phyloP scores from a whole-genome alignment of 1,284 basidiomycete genomes.

The Pseudozyma hubeiensis region DNA sequence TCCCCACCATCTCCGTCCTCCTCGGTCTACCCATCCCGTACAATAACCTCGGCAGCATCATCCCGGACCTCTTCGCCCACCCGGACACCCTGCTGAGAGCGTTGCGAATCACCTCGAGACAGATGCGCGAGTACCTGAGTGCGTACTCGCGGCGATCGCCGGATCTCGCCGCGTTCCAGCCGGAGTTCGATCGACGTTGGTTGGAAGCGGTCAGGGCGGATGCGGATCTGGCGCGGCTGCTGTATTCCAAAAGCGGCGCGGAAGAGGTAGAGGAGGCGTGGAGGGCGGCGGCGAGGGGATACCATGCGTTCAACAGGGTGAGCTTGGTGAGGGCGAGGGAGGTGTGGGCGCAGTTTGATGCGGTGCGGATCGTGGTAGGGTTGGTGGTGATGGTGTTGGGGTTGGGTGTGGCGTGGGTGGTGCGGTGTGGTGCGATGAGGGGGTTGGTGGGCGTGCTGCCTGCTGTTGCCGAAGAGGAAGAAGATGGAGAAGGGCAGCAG shows the following conservation, averaged over 20 bases:
- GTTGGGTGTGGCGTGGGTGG: conserved; percentile 20
- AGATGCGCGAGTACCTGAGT: conserved; percentile 82
- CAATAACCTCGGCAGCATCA: conserved; percentile 90
- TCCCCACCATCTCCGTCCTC: conserved; percentile 89
- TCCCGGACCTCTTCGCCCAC: conserved; percentile 84
- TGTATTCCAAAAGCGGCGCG: not conserved
- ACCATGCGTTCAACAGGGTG: conserved; percentile 74
- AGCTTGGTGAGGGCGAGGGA: conserved; percentile 80
- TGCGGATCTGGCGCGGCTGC: conserved; percentile 30
- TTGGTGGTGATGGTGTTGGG: conserved; percentile 69
- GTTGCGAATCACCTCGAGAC: conserved; percentile 79
- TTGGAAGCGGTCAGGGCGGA: conserved; percentile 48
- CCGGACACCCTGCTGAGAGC: conserved; percentile 73
- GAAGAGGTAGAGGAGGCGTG: conserved; percentile 19
- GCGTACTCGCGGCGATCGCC: conserved; percentile 77
- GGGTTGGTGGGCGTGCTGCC: conserved; percentile 18
- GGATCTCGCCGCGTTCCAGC: conserved; percentile 73
- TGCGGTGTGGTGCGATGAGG: conserved; percentile 15
- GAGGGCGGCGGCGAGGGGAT: conserved; percentile 44
- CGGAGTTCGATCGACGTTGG: conserved; percentile 61
- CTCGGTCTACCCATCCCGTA: conserved; percentile 93
- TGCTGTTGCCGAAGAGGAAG: not conserved
- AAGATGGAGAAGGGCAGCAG: not conserved
- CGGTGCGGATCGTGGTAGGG: conserved; percentile 79
- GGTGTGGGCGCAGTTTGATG: conserved; percentile 95